A percentile compares a stretch with the other conserved stretches of the same genome.
Evolutionary conservation across 2,329 filamentous ascomycete genomes (phyloP).

Genomic region (Cladosporium cucumerinum): DNA sequence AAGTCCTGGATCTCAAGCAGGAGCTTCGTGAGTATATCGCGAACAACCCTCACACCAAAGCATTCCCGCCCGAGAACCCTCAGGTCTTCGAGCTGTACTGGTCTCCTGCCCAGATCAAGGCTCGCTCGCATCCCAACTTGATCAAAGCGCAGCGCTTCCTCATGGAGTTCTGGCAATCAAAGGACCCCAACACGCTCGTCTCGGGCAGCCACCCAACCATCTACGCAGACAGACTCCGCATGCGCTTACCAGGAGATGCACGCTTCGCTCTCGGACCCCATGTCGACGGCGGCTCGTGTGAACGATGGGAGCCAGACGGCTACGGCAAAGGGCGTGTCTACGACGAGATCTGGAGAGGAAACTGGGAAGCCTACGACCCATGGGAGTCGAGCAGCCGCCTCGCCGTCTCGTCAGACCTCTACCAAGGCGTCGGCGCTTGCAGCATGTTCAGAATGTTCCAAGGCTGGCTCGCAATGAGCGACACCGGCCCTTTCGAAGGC

Average conservation of each 20-base stretch:
- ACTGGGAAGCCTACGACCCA: conserved; percentile 78
- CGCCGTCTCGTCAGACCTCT: conserved; percentile 67
- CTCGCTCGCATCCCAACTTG: conserved; percentile 46
- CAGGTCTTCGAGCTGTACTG: conserved; percentile 53
- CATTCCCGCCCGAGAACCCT: conserved; percentile 47
- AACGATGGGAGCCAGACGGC: conserved; percentile 57
- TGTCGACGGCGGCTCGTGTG: conserved; percentile 50
- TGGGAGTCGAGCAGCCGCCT: conserved; percentile 74
- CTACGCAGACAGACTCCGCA: conserved; percentile 50
- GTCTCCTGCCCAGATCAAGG: conserved; percentile 46
- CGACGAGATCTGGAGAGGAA: conserved; percentile 65
- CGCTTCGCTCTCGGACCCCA: conserved; percentile 56
- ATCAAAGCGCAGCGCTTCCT: conserved; percentile 47
- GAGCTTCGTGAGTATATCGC: conserved; percentile 45
- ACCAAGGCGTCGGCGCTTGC: conserved; percentile 77
- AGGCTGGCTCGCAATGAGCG: conserved; percentile 80
- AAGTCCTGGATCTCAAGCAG: conserved; percentile 45
- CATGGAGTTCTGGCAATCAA: conserved; percentile 49
- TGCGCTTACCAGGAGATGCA: conserved; percentile 55
- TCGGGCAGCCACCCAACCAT: conserved; percentile 46
- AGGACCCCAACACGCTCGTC: conserved; percentile 41
- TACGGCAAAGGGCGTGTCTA: conserved; percentile 66
- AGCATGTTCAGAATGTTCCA: conserved; percentile 86
- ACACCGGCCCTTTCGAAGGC: conserved; percentile 69
- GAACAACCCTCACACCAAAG: conserved; percentile 46